Base-by-base conservation (phyloP, 805 yeast genomes). In the Ogataea zsoltii region DNA sequence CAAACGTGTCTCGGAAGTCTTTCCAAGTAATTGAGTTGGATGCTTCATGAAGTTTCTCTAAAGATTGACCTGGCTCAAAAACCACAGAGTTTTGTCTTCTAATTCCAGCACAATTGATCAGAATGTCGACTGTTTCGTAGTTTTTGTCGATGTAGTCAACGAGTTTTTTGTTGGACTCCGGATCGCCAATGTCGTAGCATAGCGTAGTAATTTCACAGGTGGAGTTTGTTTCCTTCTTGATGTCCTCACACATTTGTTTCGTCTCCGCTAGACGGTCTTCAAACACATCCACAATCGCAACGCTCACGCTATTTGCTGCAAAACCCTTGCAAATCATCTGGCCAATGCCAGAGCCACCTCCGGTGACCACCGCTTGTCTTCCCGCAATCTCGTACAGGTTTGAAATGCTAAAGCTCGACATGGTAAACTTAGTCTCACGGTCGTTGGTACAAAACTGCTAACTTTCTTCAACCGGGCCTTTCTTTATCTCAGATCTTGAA, bases 301-400 rank as follows among this genome's bases (percentile, higher is more conserved):
- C 54, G 38, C 54, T 44, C 12, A 55, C 59, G 31, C 35, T 36
- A 34, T 56, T 56, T 13, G 61, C 61, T 3, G 41, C 54, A 37
- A 53, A 45, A 2, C 61, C 61, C 37, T 53, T 32, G 26, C 45
- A 37, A 3, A 55, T 49, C 55, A 55, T 47, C 41, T 51, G 59
- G 3, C 58, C 60, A 38, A 56, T 53, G 13, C 60, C 60, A 2
- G 60, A 56, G 7, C 57, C 59, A 14, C 49, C 61, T 7, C 58
- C 61, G 13, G 59, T 55, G 25, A 56, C 58, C 15, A 55, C 45
- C 1, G 61, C 59, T 38, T 53, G 59, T 40, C 60, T 42, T 5
- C 58, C 59, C 2, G 53, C 42, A 18, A 56, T 46, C 33, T 55
- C 54, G 35, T 46, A 55, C 3, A 54, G 32, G 23, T 44, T 49